Evolutionary conservation across 306 rosid genomes (phyloP).

Genomic region (Pyrus pyrifolia): DNA sequence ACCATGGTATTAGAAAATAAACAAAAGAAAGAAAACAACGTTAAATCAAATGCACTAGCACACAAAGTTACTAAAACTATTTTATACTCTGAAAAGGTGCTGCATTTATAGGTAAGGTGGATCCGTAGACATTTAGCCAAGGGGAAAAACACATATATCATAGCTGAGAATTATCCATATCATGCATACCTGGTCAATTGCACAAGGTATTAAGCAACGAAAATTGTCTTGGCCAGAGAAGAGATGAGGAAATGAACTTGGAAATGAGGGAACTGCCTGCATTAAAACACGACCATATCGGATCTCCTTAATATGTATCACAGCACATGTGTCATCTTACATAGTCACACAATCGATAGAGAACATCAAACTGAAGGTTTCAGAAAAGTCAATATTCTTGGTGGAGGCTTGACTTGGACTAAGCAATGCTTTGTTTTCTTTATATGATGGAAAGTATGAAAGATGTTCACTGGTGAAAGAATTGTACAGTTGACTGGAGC

Average conservation of each 20-base stretch:
- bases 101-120: neutral
- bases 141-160: neutral
- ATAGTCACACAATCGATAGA: neutral
- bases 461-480: neutral
- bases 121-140: neutral
- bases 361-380: neutral
- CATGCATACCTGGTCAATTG: constrained; percentile 79
- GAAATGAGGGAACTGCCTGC: constrained; percentile 98
- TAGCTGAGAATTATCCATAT: neutral
- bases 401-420: neutral
- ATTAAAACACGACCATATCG: constrained; percentile 18
- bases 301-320: constrained; percentile 17
- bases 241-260: constrained; percentile 93
- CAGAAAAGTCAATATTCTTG: neutral
- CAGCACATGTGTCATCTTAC: neutral
- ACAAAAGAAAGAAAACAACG: neutral
- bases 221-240: constrained; percentile 68
- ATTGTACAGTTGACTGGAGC: neutral
- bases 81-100: neutral
- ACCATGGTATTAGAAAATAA: constrained; percentile 2
- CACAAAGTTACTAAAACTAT: neutral
- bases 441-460: neutral
- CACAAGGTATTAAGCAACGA: constrained; percentile 94
- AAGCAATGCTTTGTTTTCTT: neutral
- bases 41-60: neutral